Evolutionary conservation across 2,329 filamentous ascomycete genomes (phyloP), one percentile per base, ranked within the genome.

Genomic region (Sphaerulina vaccinii): DNA sequence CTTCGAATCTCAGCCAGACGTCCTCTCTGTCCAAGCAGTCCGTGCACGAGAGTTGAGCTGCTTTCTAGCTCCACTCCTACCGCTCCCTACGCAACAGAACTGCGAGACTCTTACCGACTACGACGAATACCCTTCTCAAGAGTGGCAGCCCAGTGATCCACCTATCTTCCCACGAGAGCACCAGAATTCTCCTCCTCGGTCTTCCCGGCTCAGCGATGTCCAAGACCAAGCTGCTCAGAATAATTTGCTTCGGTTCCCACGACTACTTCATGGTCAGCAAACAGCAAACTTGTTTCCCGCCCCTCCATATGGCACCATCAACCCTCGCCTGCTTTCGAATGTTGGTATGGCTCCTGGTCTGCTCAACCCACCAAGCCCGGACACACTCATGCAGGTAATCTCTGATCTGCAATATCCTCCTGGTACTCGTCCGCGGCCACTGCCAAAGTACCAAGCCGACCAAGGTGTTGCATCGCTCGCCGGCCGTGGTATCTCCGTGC

Each of bases 51-150:
- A 68, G 52, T 49, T 62, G 3, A 37, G 35, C 5, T 16, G 22
- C 18, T 38, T 59, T 5, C 39, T 66, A 8, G 54, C 56, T 15
- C 59, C 57, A 6, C 50, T 68, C 1, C 52, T 63, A 16, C 64
- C 64, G 10, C 55, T 63, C 1, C 60, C 65, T 6, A 67, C 65
- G 8, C 55, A 51, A 5, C 18, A 40, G 9, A 68, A 68, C 49
- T 64, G 56, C n/a, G 35, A 62, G 39, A 62, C 59, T 3, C 46
- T 64, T 22, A 59, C 66, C 51, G 60, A 65, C 50, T 63, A 54
- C 54, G 50, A 43, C 10, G 54, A 53, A 37, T 66, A 65, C 40
- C 49, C 54, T 2, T 21, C 40, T n/a, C 15, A 21, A 6, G 56
- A 56, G 23, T 59, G 54, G 51, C 7, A 21, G 15, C 33, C 38